These are phyloP conservation scores for Fusarium torulosum DNA, from an alignment of 2,329 filamentous ascomycete genomes.

Conservation along the genomic window DNA sequence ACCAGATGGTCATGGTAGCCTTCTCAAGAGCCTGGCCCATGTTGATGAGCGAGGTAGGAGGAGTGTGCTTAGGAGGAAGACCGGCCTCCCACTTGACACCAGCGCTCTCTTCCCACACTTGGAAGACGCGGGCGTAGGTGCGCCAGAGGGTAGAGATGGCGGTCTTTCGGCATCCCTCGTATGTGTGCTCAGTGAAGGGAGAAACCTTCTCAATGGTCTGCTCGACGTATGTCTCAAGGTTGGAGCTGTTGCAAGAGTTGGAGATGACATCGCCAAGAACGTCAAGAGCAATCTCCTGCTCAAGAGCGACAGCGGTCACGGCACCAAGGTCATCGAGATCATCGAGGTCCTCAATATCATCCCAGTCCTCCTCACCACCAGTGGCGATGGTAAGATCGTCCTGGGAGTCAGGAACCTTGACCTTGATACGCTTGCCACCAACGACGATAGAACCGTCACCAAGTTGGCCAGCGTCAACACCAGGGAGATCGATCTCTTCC, in stretches of 20 bases:
- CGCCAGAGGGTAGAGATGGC: constrained; percentile 93
- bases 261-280: constrained; percentile 93
- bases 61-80: constrained; percentile 83
- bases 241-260: constrained; percentile 82
- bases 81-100: constrained; percentile 91
- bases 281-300: constrained; percentile 97
- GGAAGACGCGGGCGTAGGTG: constrained; percentile 90
- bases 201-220: constrained; percentile 86
- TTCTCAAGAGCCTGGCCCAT: constrained; percentile 88
- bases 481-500: constrained; percentile 85
- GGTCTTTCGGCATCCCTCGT: constrained; percentile 93
- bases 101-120: constrained; percentile 80
- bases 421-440: constrained; percentile 86
- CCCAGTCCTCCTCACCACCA: constrained; percentile 66
- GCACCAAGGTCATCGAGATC: constrained; percentile 88
- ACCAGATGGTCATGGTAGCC: constrained; percentile 86
- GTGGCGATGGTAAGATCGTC: constrained; percentile 68
- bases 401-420: constrained; percentile 68
- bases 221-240: constrained; percentile 84
- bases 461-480: constrained; percentile 67
- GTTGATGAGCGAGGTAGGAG: constrained; percentile 83
- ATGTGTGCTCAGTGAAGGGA: constrained; percentile 86
- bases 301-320: constrained; percentile 88
- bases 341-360: constrained; percentile 80
- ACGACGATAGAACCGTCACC: constrained; percentile 82